Base-by-base conservation (phyloP, 225 moss, liverwort and hornwort genomes). In the Lunularia cruciata region DNA sequence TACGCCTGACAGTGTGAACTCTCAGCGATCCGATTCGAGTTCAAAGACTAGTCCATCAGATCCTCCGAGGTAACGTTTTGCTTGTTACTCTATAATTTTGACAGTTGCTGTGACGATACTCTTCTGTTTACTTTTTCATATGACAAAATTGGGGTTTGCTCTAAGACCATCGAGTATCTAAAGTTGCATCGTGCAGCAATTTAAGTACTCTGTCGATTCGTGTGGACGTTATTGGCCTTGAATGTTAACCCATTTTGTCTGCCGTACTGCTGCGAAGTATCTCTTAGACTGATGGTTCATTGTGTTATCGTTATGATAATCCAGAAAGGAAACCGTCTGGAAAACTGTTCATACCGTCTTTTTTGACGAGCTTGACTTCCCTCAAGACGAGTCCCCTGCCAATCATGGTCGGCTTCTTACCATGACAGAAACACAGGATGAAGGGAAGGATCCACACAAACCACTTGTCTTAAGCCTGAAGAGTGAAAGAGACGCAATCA, bases 321-420 rank as follows among this genome's bases (percentile, higher is more conserved):
- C n/a, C 77, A 90, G 88, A 72, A 81, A 69, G 46, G 79, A 90
- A 22, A 75, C 75, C 28, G 76, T 82, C 4, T 86, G 84, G 84
- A 90, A 90, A 79, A 86, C 88, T 23, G 79, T 90, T 65, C 88
- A 86, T 63, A 86, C 90, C 45, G 82, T 88, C 65, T 78, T 80
- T 39, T 90, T 84, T 66, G 78, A 86, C 73, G 90, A 86, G 57
- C 82, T 77, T 59, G 82, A 84, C 57, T 88, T 75, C 40, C 75
- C 78, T 40, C 77, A 69, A 54, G 75, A 83, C 45, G 84, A 84
- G 60, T 75, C 71, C 75, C 48, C 79, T 19, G 56, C 70, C 0
- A 66, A 77, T 53, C 73, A 63, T 72, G 51, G 75, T 23, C 30
- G 35, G 55, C 71, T 75, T 67, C 53, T 57, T 55, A 55, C 71